phyloP scores from a whole-genome alignment of 805 yeast genomes.

The Dipodascopsis uninucleata region DNA sequence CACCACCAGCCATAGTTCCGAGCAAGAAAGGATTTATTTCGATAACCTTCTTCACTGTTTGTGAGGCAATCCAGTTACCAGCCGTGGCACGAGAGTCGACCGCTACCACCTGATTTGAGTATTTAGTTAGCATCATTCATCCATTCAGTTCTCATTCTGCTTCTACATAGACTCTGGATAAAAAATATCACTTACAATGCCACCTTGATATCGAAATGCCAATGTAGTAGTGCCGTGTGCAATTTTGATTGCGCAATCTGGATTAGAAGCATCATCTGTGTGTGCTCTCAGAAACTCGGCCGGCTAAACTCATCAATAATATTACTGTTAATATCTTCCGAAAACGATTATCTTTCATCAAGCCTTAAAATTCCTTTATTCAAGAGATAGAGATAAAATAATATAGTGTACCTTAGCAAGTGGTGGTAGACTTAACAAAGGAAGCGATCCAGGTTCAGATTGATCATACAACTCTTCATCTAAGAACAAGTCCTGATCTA shows the following conservation, averaged over 20 bases:
- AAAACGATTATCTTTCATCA: no score
- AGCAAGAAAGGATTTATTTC: constrained; percentile 91
- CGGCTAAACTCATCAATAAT: constrained; percentile 49
- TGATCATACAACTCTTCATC: constrained; percentile 22
- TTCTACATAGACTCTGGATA: not conserved
- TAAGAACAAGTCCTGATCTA: constrained; percentile 15
- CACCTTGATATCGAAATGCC: constrained; percentile 94
- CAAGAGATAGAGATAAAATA: not conserved
- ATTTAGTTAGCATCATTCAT: not conserved
- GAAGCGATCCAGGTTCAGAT: constrained; percentile 13
- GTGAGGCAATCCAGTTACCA: constrained; percentile 97
- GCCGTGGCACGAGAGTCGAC: constrained; percentile 98
- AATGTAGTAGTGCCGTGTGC: constrained; percentile 99
- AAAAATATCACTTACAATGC: constrained; percentile 49
- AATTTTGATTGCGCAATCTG: constrained; percentile 91
- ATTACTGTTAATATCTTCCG: no score
- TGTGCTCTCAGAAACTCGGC: constrained; percentile 94
- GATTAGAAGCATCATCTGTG: constrained; percentile 89
- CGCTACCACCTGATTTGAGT: constrained; percentile 53
- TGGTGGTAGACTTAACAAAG: constrained; percentile 33
- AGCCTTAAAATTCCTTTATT: not conserved
- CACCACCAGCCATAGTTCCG: constrained; percentile 99
- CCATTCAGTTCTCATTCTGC: not conserved
- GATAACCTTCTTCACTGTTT: constrained; percentile 94
- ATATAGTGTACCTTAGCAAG: constrained; percentile 31